Evolutionary conservation across 2,329 filamentous ascomycete genomes (phyloP).

Genomic region (Diaporthe ilicicola): DNA sequence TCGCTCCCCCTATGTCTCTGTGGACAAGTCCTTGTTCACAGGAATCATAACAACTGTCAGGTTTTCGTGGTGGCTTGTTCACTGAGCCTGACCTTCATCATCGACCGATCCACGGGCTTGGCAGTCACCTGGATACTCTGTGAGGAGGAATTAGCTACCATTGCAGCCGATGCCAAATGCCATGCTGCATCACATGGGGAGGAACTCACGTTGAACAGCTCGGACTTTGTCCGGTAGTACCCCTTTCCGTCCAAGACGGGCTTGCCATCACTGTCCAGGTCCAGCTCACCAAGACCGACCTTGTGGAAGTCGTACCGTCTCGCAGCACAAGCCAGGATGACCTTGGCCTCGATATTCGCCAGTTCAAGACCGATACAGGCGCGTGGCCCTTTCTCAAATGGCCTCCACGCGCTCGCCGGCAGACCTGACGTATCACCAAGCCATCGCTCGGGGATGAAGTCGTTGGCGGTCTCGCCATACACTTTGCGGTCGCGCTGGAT

Average conservation of each 20-base stretch:
- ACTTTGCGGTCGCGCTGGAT: conserved; percentile 47
- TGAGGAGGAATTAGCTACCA: conserved; percentile 3
- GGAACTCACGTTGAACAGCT: conserved; percentile 41
- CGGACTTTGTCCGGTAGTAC: conserved; percentile 38
- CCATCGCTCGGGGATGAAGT: conserved; percentile 53
- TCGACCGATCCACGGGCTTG: conserved; percentile 40
- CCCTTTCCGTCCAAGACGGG: conserved; percentile 37
- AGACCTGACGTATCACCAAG: conserved; percentile 39
- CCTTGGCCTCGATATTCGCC: conserved; percentile 49
- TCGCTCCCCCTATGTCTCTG: not conserved
- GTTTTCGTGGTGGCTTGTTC: conserved; percentile 16
- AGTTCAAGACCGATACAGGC: conserved; percentile 65
- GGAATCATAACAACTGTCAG: not conserved
- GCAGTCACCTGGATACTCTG: conserved; percentile 41
- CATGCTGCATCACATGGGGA: too few relatives aligned
- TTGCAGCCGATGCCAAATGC: not conserved
- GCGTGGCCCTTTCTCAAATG: conserved; percentile 61
- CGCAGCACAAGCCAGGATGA: conserved; percentile 43
- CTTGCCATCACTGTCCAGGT: conserved; percentile 36
- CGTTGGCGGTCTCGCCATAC: conserved; percentile 46
- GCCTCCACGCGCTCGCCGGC: conserved; percentile 55
- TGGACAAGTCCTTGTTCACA: not conserved
- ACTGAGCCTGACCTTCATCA: conserved; percentile 39
- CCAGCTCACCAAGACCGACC: conserved; percentile 42
- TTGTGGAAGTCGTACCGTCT: conserved; percentile 45